Evolutionary conservation across 257 asterid genomes (phyloP).

Genomic region (Cynanchum wilfordii): DNA sequence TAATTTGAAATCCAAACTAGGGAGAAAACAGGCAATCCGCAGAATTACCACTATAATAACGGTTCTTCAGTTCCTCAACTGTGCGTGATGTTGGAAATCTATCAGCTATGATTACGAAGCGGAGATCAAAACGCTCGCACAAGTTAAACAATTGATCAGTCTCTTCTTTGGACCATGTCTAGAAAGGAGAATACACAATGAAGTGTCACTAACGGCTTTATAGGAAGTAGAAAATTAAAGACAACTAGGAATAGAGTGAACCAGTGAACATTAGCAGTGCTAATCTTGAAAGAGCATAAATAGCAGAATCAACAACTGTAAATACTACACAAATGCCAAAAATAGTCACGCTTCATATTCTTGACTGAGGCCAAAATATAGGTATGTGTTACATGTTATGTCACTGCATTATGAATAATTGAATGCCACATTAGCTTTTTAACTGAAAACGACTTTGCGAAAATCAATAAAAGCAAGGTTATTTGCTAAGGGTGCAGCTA

Average conservation of each 20-base stretch:
- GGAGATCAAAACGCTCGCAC: constrained; percentile 91
- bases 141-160: constrained; percentile 81
- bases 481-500: background rate
- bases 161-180: constrained; percentile 98
- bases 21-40: constrained; percentile 1
- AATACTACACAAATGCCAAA: background rate
- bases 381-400: background rate
- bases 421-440: background rate
- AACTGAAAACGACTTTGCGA: background rate
- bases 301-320: background rate
- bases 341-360: background rate
- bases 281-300: background rate
- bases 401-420: background rate
- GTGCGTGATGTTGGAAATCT: constrained; percentile 76
- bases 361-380: background rate
- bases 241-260: background rate
- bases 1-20: constrained; percentile 3
- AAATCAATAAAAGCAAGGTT: background rate
- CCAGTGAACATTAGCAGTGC: background rate
- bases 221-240: background rate
- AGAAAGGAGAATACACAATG: constrained; percentile 17
- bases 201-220: constrained; percentile 1
- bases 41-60: constrained; percentile 69
- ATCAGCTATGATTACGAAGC: constrained; percentile 81
- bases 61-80: constrained; percentile 88